These are phyloP conservation scores for Geosmithia flava DNA, from an alignment of 2,329 filamentous ascomycete species.

Conservation along the genomic window DNA sequence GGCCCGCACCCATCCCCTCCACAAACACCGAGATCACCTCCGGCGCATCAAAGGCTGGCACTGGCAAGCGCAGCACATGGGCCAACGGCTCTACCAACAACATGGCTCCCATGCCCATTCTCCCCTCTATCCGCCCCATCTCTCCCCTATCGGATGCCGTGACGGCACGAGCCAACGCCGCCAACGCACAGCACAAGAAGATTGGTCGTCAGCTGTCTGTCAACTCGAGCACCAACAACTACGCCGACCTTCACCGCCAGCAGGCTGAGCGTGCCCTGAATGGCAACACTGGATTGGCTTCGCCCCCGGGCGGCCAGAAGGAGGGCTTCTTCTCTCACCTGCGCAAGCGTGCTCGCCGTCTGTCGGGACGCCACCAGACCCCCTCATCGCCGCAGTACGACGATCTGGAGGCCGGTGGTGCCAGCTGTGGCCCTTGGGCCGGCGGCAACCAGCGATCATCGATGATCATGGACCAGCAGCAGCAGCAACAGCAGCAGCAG, in stretches of 20 bases:
- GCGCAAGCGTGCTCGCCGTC: conserved; percentile 78
- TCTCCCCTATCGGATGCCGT: conserved; percentile 94
- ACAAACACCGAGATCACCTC: conserved; percentile 22
- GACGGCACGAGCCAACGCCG: conserved; percentile 70
- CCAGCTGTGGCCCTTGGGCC: conserved; percentile 80
- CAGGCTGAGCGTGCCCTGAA: conserved; percentile 86
- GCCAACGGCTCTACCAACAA: conserved; percentile 57
- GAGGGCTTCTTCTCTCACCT: conserved; percentile 98
- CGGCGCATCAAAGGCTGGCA: conserved; percentile 31
- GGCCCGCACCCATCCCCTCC: conserved; percentile 25
- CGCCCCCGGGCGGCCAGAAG: conserved; percentile 68
- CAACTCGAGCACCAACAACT: conserved; percentile 85
- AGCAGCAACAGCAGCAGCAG: conserved; percentile 16
- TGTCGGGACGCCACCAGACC: conserved; percentile 82
- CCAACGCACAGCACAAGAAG: conserved; percentile 72
- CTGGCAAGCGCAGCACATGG: conserved; percentile 85
- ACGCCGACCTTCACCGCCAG: conserved; percentile 77
- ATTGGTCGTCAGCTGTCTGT: conserved; percentile 90
- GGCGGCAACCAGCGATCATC: conserved; percentile 55
- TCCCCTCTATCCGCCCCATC: conserved; percentile 87
- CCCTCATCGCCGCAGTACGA: conserved; percentile 69
- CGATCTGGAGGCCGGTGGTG: conserved; percentile 75
- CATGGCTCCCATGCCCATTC: conserved; percentile 84
- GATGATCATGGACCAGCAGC: conserved; percentile 51
- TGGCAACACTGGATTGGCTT: conserved; percentile 62